These are phyloP conservation scores for Podospora bellae-mahoneyi DNA, from an alignment of 495 filamentous ascomycete species.

Conservation along the genomic window DNA sequence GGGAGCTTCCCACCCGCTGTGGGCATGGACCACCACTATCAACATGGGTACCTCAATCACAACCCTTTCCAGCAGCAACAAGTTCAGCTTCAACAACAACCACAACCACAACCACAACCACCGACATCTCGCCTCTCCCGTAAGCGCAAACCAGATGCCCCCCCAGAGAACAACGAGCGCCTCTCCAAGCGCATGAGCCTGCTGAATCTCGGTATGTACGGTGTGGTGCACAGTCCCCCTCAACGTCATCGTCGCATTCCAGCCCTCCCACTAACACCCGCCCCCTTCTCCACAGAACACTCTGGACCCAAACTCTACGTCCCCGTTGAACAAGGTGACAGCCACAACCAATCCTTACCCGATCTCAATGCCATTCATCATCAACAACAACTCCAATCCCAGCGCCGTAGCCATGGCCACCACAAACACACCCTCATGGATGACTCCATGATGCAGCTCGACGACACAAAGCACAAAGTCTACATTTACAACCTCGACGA, in stretches of 20 bases:
- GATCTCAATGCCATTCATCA: slow-evolving; percentile 1
- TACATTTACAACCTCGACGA: slow-evolving; percentile 89
- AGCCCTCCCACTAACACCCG: slow-evolving; percentile 20
- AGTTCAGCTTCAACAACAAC: slow-evolving; percentile 8
- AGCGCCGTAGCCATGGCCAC: slow-evolving; percentile 11
- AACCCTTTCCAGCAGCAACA: slow-evolving; percentile 19
- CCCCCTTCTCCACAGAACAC: slow-evolving; percentile 38
- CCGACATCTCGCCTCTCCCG: slow-evolving; percentile 28
- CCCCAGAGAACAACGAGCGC: slow-evolving; percentile 49
- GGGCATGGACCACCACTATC: slow-evolving; percentile 6
- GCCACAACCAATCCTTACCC: slow-evolving; percentile 2
- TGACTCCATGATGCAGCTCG: slow-evolving; percentile 72
- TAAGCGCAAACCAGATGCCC: slow-evolving; percentile 53
- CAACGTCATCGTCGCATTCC: slow-evolving; percentile 10
- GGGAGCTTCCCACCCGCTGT: slow-evolving; percentile 5
- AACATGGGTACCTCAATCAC: neutral
- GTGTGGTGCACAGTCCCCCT: neutral
- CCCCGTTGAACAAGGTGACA: slow-evolving; percentile 44
- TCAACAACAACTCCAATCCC: slow-evolving; percentile 9
- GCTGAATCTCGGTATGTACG: slow-evolving; percentile 70
- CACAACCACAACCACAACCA: slow-evolving; percentile 18
- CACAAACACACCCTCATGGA: slow-evolving; percentile 15
- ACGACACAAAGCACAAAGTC: slow-evolving; percentile 80
- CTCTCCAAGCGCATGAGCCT: slow-evolving; percentile 76
- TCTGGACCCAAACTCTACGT: slow-evolving; percentile 56